These are phyloP conservation scores for Dentipellis sp. DNA, from an alignment of 768 basidiomycete species.

Conservation along the genomic window DNA sequence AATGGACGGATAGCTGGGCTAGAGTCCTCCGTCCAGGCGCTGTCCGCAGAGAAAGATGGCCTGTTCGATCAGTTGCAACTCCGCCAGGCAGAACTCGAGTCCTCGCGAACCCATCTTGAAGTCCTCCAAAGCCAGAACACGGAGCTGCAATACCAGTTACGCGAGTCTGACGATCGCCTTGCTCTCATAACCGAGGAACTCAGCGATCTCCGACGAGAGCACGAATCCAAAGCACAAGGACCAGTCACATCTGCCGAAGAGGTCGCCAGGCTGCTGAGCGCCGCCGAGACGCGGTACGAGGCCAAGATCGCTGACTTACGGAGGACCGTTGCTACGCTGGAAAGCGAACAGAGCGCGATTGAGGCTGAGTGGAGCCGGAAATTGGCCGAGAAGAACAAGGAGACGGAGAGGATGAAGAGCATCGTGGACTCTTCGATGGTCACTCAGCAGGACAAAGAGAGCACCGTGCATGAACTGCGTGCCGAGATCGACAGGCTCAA, in stretches of 20 bases:
- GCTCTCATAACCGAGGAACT: conserved; percentile 66
- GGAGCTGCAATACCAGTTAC: conserved; percentile 81
- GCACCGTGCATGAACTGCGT: conserved; percentile 38
- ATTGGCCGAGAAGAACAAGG: conserved; percentile 66
- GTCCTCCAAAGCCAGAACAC: conserved; percentile 67
- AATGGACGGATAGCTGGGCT: conserved; percentile 57
- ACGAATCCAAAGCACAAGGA: conserved; percentile 33
- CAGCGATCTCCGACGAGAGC: conserved; percentile 50
- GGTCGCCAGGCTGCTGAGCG: conserved; percentile 61
- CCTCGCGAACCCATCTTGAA: conserved; percentile 67
- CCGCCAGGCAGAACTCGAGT: conserved; percentile 86
- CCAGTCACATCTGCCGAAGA: conserved; percentile 50
- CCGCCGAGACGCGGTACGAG: conserved; percentile 73
- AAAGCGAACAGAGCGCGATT: conserved; percentile 78
- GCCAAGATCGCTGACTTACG: conserved; percentile 63
- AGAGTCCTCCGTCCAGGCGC: conserved; percentile 58
- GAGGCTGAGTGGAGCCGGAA: conserved; percentile 89
- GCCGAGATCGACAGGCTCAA: conserved; percentile 44
- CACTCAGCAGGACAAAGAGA: conserved; percentile 51
- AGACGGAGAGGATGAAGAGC: conserved; percentile 64
- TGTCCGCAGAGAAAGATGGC: conserved; percentile 65
- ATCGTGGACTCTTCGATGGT: conserved; percentile 48
- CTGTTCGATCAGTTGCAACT: conserved; percentile 84
- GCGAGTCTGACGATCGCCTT: conserved; percentile 68
- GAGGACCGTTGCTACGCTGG: conserved; percentile 48